Base-by-base conservation (phyloP, 345 rosid species). In the Abelmoschus esculentus region DNA sequence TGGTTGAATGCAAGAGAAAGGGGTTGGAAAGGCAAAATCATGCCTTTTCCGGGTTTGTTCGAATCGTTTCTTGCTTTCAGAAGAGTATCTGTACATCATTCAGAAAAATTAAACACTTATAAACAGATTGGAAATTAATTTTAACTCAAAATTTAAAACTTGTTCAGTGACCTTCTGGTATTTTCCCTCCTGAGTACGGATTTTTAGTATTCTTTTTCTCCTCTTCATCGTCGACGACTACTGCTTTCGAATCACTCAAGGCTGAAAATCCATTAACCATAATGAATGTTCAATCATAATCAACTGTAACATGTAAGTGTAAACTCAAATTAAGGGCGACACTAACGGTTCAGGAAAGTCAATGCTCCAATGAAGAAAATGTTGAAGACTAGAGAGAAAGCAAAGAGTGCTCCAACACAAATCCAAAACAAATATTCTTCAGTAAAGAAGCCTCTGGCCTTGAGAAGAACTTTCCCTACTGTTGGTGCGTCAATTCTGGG, bases 351-450 rank as follows among this genome's bases (percentile, higher is more conserved):
- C 72, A 93, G 76, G 84, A 71, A 90, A 50, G 83, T 84, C 79
- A 90, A 81, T 3, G 98, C 97, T 71, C 65, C 79, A 47, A 87
- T 70, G 73, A 90, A 93, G 15, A 85, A 83, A 72, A 83, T 47
- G 74, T 93, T 93, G 90, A 90, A 93, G 70, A 93, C 78, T 55
- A 93, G 54, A 55, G 98, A 82, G 79, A 81, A 90, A 26, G 81
- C 98, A 73, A 87, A 75, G 50, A 93, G 81, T 15, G 90, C 96
- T 73, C 84, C 98, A 19, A 87, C 70, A 63, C 97, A 83, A 40
- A 93, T 83, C 98, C 98, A 90, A 77, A 76, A 93, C 98, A 87
- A 84, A 70, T 83, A 81, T 1, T 86, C 89, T 7, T 93, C 80
- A 0, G 85, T 85, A 74, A 71, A 84, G 82, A 89, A 89, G 72